Percentiles rank a stretch among this genome's conserved stretches.
Conservation (phyloP, 164 flowering plant genomes). For the Taxillus chinensis region DNA sequence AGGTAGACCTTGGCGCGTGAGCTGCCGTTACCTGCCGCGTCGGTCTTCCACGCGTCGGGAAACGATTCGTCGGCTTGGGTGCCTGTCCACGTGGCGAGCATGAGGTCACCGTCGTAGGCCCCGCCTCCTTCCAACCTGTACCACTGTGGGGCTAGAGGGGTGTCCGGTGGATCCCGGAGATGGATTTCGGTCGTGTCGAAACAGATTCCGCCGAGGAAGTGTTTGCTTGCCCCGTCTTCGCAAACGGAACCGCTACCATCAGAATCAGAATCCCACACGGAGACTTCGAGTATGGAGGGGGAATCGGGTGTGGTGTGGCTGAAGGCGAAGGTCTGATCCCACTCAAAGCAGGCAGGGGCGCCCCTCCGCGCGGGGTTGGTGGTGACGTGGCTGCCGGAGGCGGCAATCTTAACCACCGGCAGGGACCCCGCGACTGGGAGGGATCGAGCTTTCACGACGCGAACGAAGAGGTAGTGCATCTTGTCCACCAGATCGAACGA, state of each 20-base stretch:
- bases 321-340: slow-evolving; percentile 91
- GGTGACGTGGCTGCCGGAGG: slow-evolving; percentile 29
- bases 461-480: slow-evolving; percentile 79
- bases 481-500: slow-evolving; percentile 83
- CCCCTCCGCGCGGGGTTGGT: slow-evolving; percentile 52
- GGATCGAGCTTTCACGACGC: slow-evolving; percentile 61
- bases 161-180: slow-evolving; percentile 79
- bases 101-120: slow-evolving; percentile 51
- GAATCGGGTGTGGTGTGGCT: slow-evolving; percentile 42
- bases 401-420: slow-evolving; percentile 50
- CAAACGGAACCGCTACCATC: neutral
- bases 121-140: slow-evolving; percentile 77
- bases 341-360: slow-evolving; percentile 34
- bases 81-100: slow-evolving; percentile 92
- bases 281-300: slow-evolving; percentile 49
- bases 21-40: slow-evolving; percentile 34
- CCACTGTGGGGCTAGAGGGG: slow-evolving; percentile 94
- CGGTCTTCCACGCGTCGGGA: slow-evolving; percentile 80
- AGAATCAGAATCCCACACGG: slow-evolving; percentile 44
- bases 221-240: slow-evolving; percentile 18
- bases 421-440: slow-evolving; percentile 51
- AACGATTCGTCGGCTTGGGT: slow-evolving; percentile 93
- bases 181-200: slow-evolving; percentile 74
- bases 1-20: slow-evolving; percentile 56
- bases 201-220: slow-evolving; percentile 72